Percentiles rank a stretch among this genome's conserved stretches.
phyloP scores from a whole-genome alignment of 2,329 filamentous ascomycete genomes.

The Trichoderma harzianum region DNA sequence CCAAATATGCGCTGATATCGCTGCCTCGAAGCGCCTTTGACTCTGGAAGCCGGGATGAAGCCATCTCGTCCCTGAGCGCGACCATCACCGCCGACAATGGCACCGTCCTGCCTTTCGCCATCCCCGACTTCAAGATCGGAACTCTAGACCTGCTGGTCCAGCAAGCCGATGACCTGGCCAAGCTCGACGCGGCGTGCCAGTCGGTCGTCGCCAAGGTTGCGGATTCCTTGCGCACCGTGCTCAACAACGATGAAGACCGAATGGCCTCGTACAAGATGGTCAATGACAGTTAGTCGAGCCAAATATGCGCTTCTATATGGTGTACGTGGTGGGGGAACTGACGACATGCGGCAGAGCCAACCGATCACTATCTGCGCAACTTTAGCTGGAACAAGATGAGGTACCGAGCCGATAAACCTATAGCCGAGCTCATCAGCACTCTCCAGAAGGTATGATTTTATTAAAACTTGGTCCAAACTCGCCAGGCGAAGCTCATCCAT shows the following conservation, averaged over 20 bases:
- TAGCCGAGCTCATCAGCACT: slow-evolving; percentile 80
- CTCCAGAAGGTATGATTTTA: slow-evolving; percentile 69
- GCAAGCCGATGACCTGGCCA: slow-evolving; percentile 90
- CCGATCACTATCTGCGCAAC: slow-evolving; percentile 82
- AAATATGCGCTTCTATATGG: not conserved
- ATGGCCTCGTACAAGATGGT: slow-evolving; percentile 85
- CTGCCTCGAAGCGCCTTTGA: slow-evolving; percentile 84
- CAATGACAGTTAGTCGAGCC: slow-evolving; percentile 72
- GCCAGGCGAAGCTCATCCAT: not conserved
- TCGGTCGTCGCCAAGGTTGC: slow-evolving; percentile 82
- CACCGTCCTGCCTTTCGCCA: slow-evolving; percentile 70
- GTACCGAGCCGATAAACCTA: slow-evolving; percentile 87
- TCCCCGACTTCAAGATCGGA: slow-evolving; percentile 96
- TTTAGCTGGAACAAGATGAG: slow-evolving; percentile 98
- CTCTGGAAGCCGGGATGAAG: slow-evolving; percentile 75
- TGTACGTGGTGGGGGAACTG: slow-evolving; percentile 21
- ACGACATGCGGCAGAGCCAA: slow-evolving; percentile 65
- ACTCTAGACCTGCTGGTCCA: slow-evolving; percentile 92
- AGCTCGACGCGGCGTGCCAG: slow-evolving; percentile 78
- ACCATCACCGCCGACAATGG: slow-evolving; percentile 73
- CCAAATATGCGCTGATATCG: slow-evolving; percentile 83
- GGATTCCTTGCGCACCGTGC: slow-evolving; percentile 76
- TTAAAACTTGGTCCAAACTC: not conserved
- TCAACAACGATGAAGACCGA: slow-evolving; percentile 81
- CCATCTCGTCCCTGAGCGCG: slow-evolving; percentile 69